phyloP scores from a whole-genome alignment of 2,329 filamentous ascomycete species.

The Apiospora aurea region DNA sequence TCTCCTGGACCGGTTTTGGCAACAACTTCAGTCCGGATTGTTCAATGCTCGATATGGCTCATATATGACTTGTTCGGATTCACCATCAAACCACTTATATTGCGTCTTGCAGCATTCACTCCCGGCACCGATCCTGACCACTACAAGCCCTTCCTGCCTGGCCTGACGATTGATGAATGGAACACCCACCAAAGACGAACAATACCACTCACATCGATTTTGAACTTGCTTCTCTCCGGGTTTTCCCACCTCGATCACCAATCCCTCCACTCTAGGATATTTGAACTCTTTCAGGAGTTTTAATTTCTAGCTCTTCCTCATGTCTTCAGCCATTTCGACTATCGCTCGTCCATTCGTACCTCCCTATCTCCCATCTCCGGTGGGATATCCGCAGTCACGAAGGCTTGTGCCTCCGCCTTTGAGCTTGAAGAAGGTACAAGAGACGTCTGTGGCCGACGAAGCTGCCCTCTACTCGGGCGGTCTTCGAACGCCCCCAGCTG shows the following conservation, averaged over 20 bases:
- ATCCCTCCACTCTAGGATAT: not conserved
- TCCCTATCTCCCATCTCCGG: conserved; percentile 39
- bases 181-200: not conserved
- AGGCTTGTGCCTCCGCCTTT: conserved; percentile 31
- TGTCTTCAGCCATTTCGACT: conserved; percentile 42
- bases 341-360: conserved; percentile 34
- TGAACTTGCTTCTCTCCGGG: not conserved
- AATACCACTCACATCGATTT: not conserved
- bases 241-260: not conserved
- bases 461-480: conserved; percentile 45
- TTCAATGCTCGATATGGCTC: conserved; percentile 28
- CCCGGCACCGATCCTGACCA: not conserved
- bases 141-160: not conserved
- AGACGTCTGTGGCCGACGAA: conserved; percentile 33
- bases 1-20: not conserved
- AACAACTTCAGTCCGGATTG: not conserved
- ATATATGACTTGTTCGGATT: conserved; percentile 26
- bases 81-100: not conserved
- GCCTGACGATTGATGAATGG: conserved; percentile 10
- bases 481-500: conserved; percentile 58
- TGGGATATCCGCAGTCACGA: conserved; percentile 29
- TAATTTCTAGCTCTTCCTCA: conserved; percentile 27
- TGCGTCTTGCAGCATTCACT: conserved; percentile 23
- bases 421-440: conserved; percentile 34
- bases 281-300: conserved; percentile 12